Evolutionary conservation across 2,329 filamentous ascomycete genomes (phyloP), one percentile per base, ranked within the genome.

Genomic region (Metarhizium album): DNA sequence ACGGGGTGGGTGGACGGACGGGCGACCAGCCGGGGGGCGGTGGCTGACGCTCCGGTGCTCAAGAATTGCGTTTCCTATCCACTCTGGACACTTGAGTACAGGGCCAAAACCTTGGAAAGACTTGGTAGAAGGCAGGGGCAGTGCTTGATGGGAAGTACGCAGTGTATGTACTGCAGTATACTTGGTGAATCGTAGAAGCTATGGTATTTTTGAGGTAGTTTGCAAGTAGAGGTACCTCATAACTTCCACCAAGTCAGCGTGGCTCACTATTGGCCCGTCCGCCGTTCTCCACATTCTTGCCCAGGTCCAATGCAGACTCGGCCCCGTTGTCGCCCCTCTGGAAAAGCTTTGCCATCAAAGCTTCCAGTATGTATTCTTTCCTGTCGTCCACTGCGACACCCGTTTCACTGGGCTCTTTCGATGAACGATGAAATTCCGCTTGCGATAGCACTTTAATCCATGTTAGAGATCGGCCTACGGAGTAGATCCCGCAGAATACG

Each of bases 281-380:
- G 29, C 45, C 37, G 29, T 35, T 46, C 45, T n/a, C 22, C 43
- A 46, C 45, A 46, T 46, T 46, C 45, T 46, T 46, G 27, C 33
- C 45, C 29, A 11, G 20, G 6, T 20, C 18, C 37, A 40, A 40
- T 40, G 37, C n/a, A 31, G 11, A 22, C 45, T 20, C 27, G 29
- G 13, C 27, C 27, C 29, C 18, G 42, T 27, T 27, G 5, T 20
- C 24, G 20, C n/a, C 8, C 31, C 45, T n/a, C 45, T 23, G 33
- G 45, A 54, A 52, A 49, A 38, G 47, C 46, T 43, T 45, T 20
- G 27, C 18, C 27, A n/a, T n/a, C n/a, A n/a, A n/a, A n/a, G 20
- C 18, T 14, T 13, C 27, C 4, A 29, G 27, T 9, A 29, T 29
- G 27, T 29, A 6, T 8, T 6, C 7, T 23, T 14, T 18, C n/a